Base-by-base conservation (phyloP, 768 basidiomycete species). In the Naganishia randhawae region DNA sequence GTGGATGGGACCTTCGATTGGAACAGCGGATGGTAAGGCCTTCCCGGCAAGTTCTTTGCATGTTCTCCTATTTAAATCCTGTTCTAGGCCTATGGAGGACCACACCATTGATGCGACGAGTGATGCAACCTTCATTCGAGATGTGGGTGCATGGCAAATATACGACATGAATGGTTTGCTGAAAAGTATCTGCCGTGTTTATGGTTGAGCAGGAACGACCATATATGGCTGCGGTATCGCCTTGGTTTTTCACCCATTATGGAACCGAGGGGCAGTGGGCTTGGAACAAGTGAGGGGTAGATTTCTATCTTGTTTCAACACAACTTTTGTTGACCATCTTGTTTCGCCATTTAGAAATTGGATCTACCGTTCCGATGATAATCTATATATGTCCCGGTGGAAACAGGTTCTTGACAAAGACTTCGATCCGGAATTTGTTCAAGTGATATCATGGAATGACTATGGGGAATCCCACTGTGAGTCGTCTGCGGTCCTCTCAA, bases 361-460 rank as follows among this genome's bases (percentile, higher is more conserved):
- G 74, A 81, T 80, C 32, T 80, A 77, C 37, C 74, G 75, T 10
- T 79, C 79, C 1, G 80, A 81, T 70, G 75, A 77, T 41, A 71
- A 75, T n/a, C 71, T 79, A 3, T 77, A 74, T 52, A 71, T 77
- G 0, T 70, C 72, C 0, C 73, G 80, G 13, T 80, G 75, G 71
- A 25, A 42, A 22, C 69, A 77, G 25, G 65, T 80, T 19, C 67
- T 81, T 27, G 50, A 57, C 7, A 32, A 51, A 5, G 53, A 64
- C 2, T 69, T 77, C 27, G 67, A 71, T 27, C 79, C 78, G 1
- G 67, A 73, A n/a, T 73, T 79, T 32, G 75, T 81, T 9, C 75
- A 80, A 57, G 71, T 80, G 16, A 74, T 81, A 51, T 76, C 73
- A 51, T 81, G 80, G 80, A 81, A 81, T 69, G 80, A 81, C 68